Base-by-base conservation (phyloP, 495 filamentous ascomycete species). In the Friedmanniomyces simplex region DNA sequence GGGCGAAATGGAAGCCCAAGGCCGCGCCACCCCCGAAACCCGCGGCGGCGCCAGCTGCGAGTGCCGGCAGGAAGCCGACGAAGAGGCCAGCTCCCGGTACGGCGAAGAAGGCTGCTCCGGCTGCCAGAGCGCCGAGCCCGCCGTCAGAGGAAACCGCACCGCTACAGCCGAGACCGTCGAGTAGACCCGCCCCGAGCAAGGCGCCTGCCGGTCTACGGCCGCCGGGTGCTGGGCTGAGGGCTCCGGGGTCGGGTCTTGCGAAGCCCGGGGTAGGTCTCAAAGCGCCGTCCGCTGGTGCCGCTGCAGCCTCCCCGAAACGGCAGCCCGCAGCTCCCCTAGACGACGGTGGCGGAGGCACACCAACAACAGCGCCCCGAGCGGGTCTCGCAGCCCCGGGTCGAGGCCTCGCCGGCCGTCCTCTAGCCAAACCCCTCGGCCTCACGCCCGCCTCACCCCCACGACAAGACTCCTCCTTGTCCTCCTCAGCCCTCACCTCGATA, bases 1-100 rank as follows among this genome's bases (percentile, higher is more conserved):
- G 91, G 69, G 93, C 94, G 41, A 97, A 97, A 68, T 91, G 94
- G 60, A 93, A 95, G 64, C 93, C 94, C 5, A 96, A 96, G 70
- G 81, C 89, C 41, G 72, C 83, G 48, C 79, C 82, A 37, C 86
- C 89, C 25, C 80, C 80, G 66, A 63, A 74, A 13, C 72, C 75
- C 13, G 21, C 51, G 7, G 63, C 70, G 22, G 68, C 78, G 5
- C 68, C 72, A 55, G 62, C 63, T 37, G 72, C 55, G 8, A 74
- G 71, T 64, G 77, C 79, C 66, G 60, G 63, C 25, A 48, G 50
- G 32, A 21, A 47, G 20, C 55, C 32, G 1, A 45, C 57, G 22
- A 65, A 67, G 60, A 63, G 58, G 51, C 53, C 64, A 21, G 45
- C 66, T 2, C 47, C 68, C 16, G 59, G 41, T 7, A 69, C 67